Evolutionary conservation across 768 basidiomycete genomes (phyloP).

Genomic region (Tephrocybe sp.): DNA sequence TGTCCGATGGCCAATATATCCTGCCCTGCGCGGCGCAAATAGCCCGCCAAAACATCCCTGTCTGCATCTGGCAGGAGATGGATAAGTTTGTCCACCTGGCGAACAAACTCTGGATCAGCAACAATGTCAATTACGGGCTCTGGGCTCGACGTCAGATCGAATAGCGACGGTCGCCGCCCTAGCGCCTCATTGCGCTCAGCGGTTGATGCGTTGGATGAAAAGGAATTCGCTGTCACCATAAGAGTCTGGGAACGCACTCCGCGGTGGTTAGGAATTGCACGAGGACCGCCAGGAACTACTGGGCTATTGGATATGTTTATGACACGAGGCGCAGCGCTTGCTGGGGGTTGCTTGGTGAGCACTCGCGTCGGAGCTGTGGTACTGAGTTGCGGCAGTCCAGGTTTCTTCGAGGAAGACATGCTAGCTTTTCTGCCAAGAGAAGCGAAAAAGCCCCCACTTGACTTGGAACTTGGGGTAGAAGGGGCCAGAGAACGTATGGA

Average conservation of each 20-base stretch:
- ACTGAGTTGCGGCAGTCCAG: constrained; percentile 18
- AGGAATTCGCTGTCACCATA: constrained; percentile 36
- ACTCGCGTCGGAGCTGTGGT: constrained; percentile 26
- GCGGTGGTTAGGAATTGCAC: constrained; percentile 59
- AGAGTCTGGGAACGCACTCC: constrained; percentile 70
- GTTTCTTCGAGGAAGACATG: constrained; percentile 27
- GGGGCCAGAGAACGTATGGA: constrained; percentile 52
- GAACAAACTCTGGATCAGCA: constrained; percentile 55
- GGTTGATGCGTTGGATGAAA: constrained; percentile 22
- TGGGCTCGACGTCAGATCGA: constrained; percentile 27
- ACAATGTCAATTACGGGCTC: constrained; percentile 35
- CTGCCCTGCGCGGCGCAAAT: constrained; percentile 72
- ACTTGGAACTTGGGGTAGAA: constrained; percentile 40
- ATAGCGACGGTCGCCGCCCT: constrained; percentile 39
- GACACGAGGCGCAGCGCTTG: constrained; percentile 24
- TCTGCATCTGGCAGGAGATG: constrained; percentile 76
- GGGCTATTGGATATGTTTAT: constrained; percentile 41
- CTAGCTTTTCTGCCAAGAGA: constrained; percentile 75
- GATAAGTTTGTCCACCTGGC: constrained; percentile 70
- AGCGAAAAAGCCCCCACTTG: constrained; percentile 65
- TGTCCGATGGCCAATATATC: constrained; percentile 86
- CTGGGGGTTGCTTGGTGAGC: constrained; percentile 21
- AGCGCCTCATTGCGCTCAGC: constrained; percentile 27
- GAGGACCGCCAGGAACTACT: constrained; percentile 71
- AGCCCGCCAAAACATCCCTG: constrained; percentile 62